A percentile compares a stretch with the other conserved stretches of the same genome.
These are phyloP conservation scores for Candida albicans DNA, from an alignment of 1,139 yeast genomes.

Conservation along the genomic window DNA sequence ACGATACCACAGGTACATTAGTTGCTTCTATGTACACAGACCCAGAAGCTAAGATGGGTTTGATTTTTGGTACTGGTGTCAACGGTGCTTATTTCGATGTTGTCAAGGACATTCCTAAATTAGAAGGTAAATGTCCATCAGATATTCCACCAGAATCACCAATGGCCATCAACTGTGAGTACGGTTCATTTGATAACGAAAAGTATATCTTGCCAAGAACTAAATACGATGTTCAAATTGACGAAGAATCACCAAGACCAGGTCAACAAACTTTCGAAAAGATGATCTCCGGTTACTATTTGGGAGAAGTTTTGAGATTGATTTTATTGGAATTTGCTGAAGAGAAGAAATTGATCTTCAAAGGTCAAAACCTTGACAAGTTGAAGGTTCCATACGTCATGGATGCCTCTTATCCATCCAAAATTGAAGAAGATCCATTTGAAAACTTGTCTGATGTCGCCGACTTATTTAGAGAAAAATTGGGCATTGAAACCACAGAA, in stretches of 20 bases:
- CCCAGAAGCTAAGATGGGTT: slow-evolving; percentile 86
- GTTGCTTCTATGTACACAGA: slow-evolving; percentile 95
- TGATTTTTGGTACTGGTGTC: slow-evolving; percentile 97
- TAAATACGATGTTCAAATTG: slow-evolving; percentile 78
- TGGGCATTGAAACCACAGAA: slow-evolving; percentile 64
- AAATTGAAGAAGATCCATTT: slow-evolving; percentile 85
- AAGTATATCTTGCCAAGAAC: slow-evolving; percentile 84
- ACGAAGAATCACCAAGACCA: slow-evolving; percentile 89
- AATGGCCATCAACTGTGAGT: slow-evolving; percentile 98
- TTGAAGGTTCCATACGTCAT: slow-evolving; percentile 62
- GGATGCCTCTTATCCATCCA: slow-evolving; percentile 88
- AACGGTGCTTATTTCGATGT: slow-evolving; percentile 94
- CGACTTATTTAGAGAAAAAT: slow-evolving; percentile 57
- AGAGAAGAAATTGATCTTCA: slow-evolving; percentile 62
- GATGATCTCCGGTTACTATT: slow-evolving; percentile 95
- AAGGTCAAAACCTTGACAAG: slow-evolving; percentile 62
- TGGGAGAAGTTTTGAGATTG: slow-evolving; percentile 89
- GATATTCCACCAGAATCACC: slow-evolving; percentile 66
- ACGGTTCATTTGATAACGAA: slow-evolving; percentile 96
- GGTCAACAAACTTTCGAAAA: slow-evolving; percentile 95
- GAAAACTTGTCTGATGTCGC: slow-evolving; percentile 80
- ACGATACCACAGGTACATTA: slow-evolving; percentile 96
- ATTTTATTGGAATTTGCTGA: slow-evolving; percentile 71
- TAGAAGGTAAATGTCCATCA: slow-evolving; percentile 64
- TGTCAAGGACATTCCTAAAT: slow-evolving; percentile 74